Percentiles rank a stretch among this genome's conserved stretches.
Evolutionary conservation across 345 rosid genomes (phyloP).

Genomic region (Gossypioides kirkii): DNA sequence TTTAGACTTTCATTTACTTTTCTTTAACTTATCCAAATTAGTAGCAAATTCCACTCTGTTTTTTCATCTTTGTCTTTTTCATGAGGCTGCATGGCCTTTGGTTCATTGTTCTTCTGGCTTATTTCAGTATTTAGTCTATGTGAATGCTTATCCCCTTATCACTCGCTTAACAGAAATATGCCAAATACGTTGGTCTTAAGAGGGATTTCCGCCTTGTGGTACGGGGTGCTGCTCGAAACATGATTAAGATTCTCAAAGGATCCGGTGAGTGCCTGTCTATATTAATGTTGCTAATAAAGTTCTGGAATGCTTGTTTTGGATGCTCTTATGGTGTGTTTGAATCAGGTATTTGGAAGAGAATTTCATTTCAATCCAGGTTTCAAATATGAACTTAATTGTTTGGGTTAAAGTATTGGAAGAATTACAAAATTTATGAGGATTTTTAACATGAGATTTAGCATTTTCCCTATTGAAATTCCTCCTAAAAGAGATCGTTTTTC

Average conservation of each 20-base stretch:
- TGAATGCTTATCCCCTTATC: slow-evolving; percentile 23
- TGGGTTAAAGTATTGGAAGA: slow-evolving; percentile 1
- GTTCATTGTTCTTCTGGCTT: slow-evolving; percentile 13
- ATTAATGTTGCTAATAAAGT: slow-evolving; percentile 1
- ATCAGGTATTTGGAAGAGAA: not conserved
- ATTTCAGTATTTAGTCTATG: not conserved
- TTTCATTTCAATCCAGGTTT: slow-evolving; percentile 4
- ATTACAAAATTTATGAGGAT: not conserved
- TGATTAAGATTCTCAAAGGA: slow-evolving; percentile 75
- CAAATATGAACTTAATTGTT: not conserved
- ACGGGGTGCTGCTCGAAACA: slow-evolving; percentile 94
- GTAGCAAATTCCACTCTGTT: not conserved
- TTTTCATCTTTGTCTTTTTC: not conserved
- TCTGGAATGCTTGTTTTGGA: not conserved
- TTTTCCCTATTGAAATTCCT: not conserved
- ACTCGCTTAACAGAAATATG: slow-evolving; percentile 58
- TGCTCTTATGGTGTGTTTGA: not conserved
- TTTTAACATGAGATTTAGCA: not conserved
- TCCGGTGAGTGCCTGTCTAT: slow-evolving; percentile 48
- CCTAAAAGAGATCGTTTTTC: not conserved
- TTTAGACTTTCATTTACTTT: not conserved
- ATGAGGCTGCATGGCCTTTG: slow-evolving; percentile 5
- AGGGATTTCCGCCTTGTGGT: slow-evolving; percentile 96
- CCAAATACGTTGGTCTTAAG: slow-evolving; percentile 82
- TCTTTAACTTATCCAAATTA: slow-evolving; percentile 5